Evolutionary conservation across 805 yeast genomes (phyloP).

Genomic region (Starmerella sp.): DNA sequence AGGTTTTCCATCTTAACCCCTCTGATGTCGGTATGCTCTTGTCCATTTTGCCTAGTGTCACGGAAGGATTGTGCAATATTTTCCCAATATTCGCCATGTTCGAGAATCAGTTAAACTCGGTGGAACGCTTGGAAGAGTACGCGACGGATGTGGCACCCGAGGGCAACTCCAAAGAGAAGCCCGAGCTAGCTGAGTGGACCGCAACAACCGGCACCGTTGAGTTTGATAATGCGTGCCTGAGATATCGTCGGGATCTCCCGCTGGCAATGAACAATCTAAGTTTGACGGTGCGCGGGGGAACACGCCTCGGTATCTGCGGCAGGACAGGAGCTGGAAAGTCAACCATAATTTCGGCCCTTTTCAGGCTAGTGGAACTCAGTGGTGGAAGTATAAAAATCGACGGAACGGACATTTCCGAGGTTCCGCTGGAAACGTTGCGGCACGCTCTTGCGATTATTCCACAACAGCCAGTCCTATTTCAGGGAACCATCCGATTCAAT

Average conservation of each 20-base stretch:
- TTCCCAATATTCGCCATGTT: constrained; percentile 54
- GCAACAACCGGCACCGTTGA: constrained; percentile 48
- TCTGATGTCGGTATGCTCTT: constrained; percentile 56
- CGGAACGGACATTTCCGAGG: constrained; percentile 47
- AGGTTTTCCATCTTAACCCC: constrained; percentile 47
- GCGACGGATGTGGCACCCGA: constrained; percentile 49
- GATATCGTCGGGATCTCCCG: constrained; percentile 55
- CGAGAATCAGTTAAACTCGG: constrained; percentile 66
- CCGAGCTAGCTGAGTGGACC: constrained; percentile 35
- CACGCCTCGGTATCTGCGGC: constrained; percentile 77
- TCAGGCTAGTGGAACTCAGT: constrained; percentile 49
- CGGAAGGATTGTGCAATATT: constrained; percentile 45
- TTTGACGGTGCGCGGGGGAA: constrained; percentile 41
- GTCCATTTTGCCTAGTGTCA: constrained; percentile 44
- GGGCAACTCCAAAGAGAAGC: constrained; percentile 44
- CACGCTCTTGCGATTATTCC: constrained; percentile 71
- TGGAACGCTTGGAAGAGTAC: constrained; percentile 55
- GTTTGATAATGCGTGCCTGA: constrained; percentile 45
- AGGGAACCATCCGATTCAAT: constrained; percentile 63
- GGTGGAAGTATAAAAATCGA: constrained; percentile 50
- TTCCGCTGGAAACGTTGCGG: constrained; percentile 58
- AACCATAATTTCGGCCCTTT: constrained; percentile 59
- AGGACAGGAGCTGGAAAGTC: constrained; percentile 86
- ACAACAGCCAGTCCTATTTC: constrained; percentile 75
- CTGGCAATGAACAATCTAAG: constrained; percentile 47